Conservation (phyloP, 2,329 filamentous ascomycete species). For the Scopulariopsis brevicaulis region DNA sequence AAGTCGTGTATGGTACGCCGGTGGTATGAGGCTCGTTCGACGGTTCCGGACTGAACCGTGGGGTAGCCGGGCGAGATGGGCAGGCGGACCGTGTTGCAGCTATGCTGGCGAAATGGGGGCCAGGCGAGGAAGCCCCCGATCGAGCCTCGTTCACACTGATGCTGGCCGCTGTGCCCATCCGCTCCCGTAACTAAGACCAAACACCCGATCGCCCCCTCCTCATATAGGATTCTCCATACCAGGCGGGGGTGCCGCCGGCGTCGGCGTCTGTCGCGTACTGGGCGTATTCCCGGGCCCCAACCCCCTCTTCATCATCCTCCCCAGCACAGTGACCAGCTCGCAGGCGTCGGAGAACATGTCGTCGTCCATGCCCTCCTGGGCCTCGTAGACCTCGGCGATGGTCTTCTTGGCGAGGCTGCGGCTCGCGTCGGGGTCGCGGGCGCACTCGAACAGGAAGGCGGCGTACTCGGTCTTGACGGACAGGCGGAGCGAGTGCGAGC, state of each 20-base stretch:
- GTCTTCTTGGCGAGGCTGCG: slow-evolving; percentile 69
- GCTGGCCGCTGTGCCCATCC: no score
- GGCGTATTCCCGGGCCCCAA: slow-evolving; percentile 26
- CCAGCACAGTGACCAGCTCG: slow-evolving; percentile 74
- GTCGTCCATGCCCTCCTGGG: slow-evolving; percentile 85
- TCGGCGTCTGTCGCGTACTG: slow-evolving; percentile 19
- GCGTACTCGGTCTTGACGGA: slow-evolving; percentile 88
- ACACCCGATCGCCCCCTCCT: background rate
- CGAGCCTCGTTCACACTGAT: background rate
- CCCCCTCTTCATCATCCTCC: slow-evolving; percentile 78
- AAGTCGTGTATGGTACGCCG: background rate
- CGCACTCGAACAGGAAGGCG: slow-evolving; percentile 87
- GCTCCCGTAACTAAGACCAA: background rate
- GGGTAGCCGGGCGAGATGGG: no score
- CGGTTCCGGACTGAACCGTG: background rate
- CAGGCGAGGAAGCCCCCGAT: background rate
- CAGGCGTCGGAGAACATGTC: slow-evolving; percentile 91
- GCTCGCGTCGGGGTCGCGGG: slow-evolving; percentile 68
- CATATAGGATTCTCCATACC: slow-evolving; percentile 34
- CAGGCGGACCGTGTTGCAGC: background rate
- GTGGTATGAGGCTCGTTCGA: background rate
- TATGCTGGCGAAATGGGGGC: background rate
- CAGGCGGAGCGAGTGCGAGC: slow-evolving; percentile 79
- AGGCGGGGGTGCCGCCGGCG: slow-evolving; percentile 14
- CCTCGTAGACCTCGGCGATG: slow-evolving; percentile 84